phyloP scores from a whole-genome alignment of 306 rosid genomes.

The Trichosanthes truncata region DNA sequence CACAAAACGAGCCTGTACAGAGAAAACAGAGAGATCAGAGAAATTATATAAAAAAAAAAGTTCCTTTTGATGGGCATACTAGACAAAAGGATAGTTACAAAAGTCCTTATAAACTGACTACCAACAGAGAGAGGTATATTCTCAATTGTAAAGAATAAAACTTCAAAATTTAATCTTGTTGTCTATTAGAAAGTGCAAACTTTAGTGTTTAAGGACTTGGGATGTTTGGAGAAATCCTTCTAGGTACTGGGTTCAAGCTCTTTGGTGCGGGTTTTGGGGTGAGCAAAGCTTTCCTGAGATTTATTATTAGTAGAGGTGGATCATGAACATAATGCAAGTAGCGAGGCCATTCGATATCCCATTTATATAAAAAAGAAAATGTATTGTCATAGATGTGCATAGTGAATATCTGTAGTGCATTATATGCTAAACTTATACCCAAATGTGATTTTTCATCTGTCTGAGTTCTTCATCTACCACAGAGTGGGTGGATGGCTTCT shows the following conservation, averaged over 20 bases:
- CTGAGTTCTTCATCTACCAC: background rate
- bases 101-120: background rate
- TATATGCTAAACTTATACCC: background rate
- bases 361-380: background rate
- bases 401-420: background rate
- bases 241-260: background rate
- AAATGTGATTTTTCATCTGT: background rate
- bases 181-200: background rate
- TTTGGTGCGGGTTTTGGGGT: background rate
- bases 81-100: background rate
- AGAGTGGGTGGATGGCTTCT: background rate
- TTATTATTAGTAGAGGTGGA: background rate
- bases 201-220: background rate
- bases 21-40: background rate
- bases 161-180: background rate
- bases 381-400: background rate
- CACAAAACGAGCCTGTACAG: background rate
- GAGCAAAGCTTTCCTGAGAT: background rate
- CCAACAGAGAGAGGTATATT: background rate
- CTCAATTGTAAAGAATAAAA: background rate
- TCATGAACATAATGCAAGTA: background rate
- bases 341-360: background rate
- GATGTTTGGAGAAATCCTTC: background rate
- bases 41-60: background rate
- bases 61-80: background rate